Conservation (phyloP, 257 asterid genomes). For the Nicotiana attenuata region DNA sequence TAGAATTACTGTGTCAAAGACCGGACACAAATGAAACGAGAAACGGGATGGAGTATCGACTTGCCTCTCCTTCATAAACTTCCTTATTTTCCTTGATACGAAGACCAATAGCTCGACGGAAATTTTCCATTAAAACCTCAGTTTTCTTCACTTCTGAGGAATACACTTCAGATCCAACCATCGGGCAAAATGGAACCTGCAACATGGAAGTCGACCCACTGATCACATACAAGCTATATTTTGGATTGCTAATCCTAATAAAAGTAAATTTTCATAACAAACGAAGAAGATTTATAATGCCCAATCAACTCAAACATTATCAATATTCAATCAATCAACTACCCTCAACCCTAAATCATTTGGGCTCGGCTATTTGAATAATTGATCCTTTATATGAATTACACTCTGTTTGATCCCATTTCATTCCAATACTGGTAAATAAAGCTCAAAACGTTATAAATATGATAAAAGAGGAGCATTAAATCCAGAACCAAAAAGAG, state of each 20-base stretch:
- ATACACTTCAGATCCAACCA: constrained; percentile 99
- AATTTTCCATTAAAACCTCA: constrained; percentile 91
- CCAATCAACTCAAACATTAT: neutral
- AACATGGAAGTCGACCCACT: constrained; percentile 9
- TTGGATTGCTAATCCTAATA: neutral
- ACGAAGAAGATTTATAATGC: neutral
- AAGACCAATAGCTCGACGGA: constrained; percentile 91
- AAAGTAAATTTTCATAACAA: neutral
- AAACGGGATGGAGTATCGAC: neutral
- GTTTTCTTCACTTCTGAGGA: constrained; percentile 98
- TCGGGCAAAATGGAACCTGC: constrained; percentile 97
- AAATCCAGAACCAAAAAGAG: neutral
- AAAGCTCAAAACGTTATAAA: neutral
- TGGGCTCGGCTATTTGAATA: neutral
- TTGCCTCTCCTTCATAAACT: constrained; percentile 97
- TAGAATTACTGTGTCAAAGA: neutral
- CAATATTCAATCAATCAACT: neutral
- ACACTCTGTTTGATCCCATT: neutral
- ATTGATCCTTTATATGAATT: neutral
- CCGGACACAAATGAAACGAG: neutral
- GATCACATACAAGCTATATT: neutral
- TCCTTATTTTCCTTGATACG: constrained; percentile 95
- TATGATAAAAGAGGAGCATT: neutral
- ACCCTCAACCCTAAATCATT: neutral
- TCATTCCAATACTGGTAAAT: neutral